phyloP scores from a whole-genome alignment of 495 filamentous ascomycete species.

The Aspergillus heteromorphus region DNA sequence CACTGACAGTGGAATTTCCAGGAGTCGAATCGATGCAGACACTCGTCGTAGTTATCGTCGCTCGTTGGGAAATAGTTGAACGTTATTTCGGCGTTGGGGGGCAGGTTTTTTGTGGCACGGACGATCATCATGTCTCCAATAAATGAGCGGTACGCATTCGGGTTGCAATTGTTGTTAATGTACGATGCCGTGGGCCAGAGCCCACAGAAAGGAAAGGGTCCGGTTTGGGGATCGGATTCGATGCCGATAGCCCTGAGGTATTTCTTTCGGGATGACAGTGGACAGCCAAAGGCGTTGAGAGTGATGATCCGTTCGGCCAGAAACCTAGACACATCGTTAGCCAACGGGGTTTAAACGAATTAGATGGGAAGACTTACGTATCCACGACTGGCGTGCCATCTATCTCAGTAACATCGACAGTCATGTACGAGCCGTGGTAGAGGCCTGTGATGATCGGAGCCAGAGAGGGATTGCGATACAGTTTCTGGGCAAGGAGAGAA shows the following conservation, averaged over 20 bases:
- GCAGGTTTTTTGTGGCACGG: conserved; percentile 44
- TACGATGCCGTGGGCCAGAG: conserved; percentile 51
- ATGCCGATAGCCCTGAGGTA: too few species aligned
- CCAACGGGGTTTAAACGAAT: neutral
- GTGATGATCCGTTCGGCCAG: conserved; percentile 39
- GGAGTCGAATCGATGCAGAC: conserved; percentile 9
- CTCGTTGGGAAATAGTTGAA: conserved; percentile 29
- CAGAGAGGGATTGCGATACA: conserved; percentile 47
- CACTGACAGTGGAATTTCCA: conserved; percentile 50
- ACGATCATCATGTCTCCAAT: conserved; percentile 57
- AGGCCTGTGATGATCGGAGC: conserved; percentile 32
- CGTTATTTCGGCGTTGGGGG: conserved; percentile 45
- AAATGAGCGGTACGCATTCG: conserved; percentile 43
- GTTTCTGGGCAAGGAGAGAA: conserved; percentile 35
- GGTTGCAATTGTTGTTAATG: conserved; percentile 52
- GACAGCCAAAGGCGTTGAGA: conserved; percentile 47
- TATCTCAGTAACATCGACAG: conserved; percentile 26
- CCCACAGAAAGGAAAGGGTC: conserved; percentile 32
- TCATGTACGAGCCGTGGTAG: conserved; percentile 34
- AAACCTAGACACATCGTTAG: conserved; percentile 24
- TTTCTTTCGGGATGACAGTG: conserved; percentile 30
- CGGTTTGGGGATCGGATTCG: conserved; percentile 13
- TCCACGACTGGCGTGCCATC: conserved; percentile 48
- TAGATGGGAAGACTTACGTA: conserved; percentile 26
- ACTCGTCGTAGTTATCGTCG: conserved; percentile 12